Base-by-base conservation (phyloP, 2,329 filamentous ascomycete species). In the Diaporthe ampelina region DNA sequence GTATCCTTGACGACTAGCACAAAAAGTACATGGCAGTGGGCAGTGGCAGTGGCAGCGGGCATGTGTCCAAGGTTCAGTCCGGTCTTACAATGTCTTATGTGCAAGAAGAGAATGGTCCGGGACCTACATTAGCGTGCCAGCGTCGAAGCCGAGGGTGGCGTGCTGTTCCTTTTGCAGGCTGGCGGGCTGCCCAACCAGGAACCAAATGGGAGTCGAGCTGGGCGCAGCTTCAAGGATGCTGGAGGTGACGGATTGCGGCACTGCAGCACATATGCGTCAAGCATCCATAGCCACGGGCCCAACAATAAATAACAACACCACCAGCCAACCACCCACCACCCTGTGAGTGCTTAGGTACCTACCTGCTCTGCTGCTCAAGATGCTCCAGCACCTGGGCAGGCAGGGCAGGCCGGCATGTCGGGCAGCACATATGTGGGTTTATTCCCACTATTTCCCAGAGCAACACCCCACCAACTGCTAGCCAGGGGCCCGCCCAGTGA, bases 41-140 rank as follows among this genome's bases (percentile, higher is more conserved):
- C n/a, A 50, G 40, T 68, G 59, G 71, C 52, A 73, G 40, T 73
- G 45, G 69, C 13, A 72, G 45, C 15, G 40, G 40, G 40, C 40
- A 17, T 59, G 56, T 10, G 32, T 54, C 21, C 35, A 61, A 72
- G 57, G 70, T 63, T 72, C 37, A 59, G 40, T 45, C 35, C 29
- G 52, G 63, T 68, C 63, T 54, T 68, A 54, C 61, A 68, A 54
- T 68, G 63, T 68, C 63, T 68, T 68, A 68, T 68, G 63, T 54
- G 63, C 48, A 61, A 71, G 74, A 75, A 67, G 35, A 52, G 58
- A 67, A 65, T 65, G 50, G 45, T 37, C 57, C 40, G 57, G 65
- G 69, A 71, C 74, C 71, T 74, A 75, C 74, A 75, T 75, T 75
- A 75, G 74, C 74, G 74, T 68, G 57, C 63, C 24, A 43, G 40